Conservation (phyloP, 2,329 filamentous ascomycete genomes). For the Penicillium sclerotigenum region DNA sequence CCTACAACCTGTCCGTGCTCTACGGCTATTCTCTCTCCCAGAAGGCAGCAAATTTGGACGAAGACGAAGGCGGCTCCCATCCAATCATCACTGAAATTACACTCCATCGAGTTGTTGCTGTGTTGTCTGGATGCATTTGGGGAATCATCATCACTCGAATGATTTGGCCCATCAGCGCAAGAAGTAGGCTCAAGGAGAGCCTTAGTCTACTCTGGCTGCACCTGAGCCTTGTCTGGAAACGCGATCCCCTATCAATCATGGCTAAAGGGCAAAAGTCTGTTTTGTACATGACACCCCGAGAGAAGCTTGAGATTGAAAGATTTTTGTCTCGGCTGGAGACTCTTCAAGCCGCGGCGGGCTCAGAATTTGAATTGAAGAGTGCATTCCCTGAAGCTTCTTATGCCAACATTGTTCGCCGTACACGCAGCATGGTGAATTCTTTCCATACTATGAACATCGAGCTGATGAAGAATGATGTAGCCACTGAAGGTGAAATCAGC, state of each 20-base stretch:
- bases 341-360: constrained; percentile 68
- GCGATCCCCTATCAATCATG: constrained; percentile 77
- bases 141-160: constrained; percentile 84
- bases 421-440: constrained; percentile 80
- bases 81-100: constrained; percentile 87
- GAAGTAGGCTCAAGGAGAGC: constrained; percentile 83
- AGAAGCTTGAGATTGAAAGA: constrained; percentile 81
- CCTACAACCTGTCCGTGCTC: constrained; percentile 90
- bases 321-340: constrained; percentile 71
- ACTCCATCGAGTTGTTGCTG: constrained; percentile 80
- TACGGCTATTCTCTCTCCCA: constrained; percentile 90
- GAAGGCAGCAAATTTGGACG: constrained; percentile 68
- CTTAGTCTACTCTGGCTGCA: constrained; percentile 88
- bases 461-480: constrained; percentile 72
- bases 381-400: constrained; percentile 77
- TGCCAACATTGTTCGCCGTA: constrained; percentile 71
- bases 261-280: constrained; percentile 55
- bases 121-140: constrained; percentile 85
- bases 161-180: constrained; percentile 90
- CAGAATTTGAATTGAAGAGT: constrained; percentile 82
- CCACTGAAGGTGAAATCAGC: constrained; percentile 75
- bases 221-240: constrained; percentile 94
- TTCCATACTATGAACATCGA: constrained; percentile 97
- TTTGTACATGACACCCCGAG: constrained; percentile 80
- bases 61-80: constrained; percentile 78